Evolutionary conservation across 2,329 filamentous ascomycete genomes (phyloP).

Genomic region (Volutella citrinella): DNA sequence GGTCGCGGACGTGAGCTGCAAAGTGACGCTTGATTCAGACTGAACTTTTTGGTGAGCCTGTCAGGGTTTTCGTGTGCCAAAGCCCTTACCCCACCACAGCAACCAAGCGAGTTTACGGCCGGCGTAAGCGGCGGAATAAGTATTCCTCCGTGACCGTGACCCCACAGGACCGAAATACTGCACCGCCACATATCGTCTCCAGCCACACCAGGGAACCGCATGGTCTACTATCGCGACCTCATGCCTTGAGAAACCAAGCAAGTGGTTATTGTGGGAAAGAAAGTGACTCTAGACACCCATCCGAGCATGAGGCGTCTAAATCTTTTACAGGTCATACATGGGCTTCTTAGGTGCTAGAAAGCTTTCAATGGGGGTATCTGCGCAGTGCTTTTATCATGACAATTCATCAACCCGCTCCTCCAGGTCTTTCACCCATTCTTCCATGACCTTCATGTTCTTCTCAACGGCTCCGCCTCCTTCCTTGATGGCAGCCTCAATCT

Average conservation of each 20-base stretch:
- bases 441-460: slow-evolving; percentile 79
- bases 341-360: too few relatives aligned
- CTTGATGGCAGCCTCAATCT: slow-evolving; percentile 72
- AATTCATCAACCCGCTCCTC: slow-evolving; percentile 71
- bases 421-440: slow-evolving; percentile 83
- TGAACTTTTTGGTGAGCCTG: slow-evolving; percentile 26
- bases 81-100: slow-evolving; percentile 24
- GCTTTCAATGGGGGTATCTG: slow-evolving; percentile 32
- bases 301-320: too few relatives aligned
- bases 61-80: slow-evolving; percentile 30
- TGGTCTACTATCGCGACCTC: background rate
- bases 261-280: too few relatives aligned
- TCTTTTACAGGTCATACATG: too few relatives aligned
- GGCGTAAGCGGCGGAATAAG: slow-evolving; percentile 8
- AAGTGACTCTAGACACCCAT: too few relatives aligned
- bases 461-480: slow-evolving; percentile 68
- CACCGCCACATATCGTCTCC: too few relatives aligned
- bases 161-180: background rate
- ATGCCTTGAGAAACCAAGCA: too few relatives aligned
- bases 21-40: slow-evolving; percentile 24
- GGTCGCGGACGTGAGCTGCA: slow-evolving; percentile 27
- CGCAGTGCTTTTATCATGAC: slow-evolving; percentile 30
- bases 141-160: background rate
- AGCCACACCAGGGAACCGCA: background rate
- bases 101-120: slow-evolving; percentile 14